Percentiles rank a stretch among this genome's conserved stretches.
Conservation (phyloP, 2,329 filamentous ascomycete genomes). For the Aspergillus felis region DNA sequence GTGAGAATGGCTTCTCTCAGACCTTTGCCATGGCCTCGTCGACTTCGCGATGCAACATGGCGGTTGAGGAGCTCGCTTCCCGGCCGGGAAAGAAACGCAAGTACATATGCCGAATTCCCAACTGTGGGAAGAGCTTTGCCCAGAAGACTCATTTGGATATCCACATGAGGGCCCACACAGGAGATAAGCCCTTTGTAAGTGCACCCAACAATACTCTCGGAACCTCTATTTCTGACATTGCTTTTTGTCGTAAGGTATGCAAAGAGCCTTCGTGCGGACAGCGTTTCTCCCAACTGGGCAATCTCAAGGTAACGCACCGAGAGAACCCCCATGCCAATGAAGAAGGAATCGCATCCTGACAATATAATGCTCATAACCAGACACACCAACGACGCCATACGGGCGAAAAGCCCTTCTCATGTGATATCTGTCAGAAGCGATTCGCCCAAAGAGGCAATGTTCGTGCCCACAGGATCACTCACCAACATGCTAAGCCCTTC, state of each 20-base stretch:
- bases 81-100: slow-evolving; percentile 51
- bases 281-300: slow-evolving; percentile 84
- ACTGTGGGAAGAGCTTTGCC: slow-evolving; percentile 76
- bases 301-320: slow-evolving; percentile 64
- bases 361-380: slow-evolving; percentile 37
- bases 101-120: slow-evolving; percentile 69
- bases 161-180: slow-evolving; percentile 82
- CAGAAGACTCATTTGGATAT: slow-evolving; percentile 94
- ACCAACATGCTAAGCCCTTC: slow-evolving; percentile 73
- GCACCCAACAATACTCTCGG: background rate
- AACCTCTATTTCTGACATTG: slow-evolving; percentile 2
- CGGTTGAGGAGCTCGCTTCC: slow-evolving; percentile 34
- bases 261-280: slow-evolving; percentile 69
- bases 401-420: slow-evolving; percentile 78
- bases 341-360: background rate
- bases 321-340: background rate
- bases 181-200: slow-evolving; percentile 83
- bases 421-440: slow-evolving; percentile 72
- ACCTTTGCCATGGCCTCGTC: slow-evolving; percentile 21
- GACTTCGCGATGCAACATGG: slow-evolving; percentile 17
- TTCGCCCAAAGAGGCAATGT: slow-evolving; percentile 87
- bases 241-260: slow-evolving; percentile 51
- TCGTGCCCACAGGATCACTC: slow-evolving; percentile 76
- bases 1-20: slow-evolving; percentile 17
- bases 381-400: slow-evolving; percentile 86